Conservation (phyloP, 129 eudicot species). For the Chrysanthemum makinoi region DNA sequence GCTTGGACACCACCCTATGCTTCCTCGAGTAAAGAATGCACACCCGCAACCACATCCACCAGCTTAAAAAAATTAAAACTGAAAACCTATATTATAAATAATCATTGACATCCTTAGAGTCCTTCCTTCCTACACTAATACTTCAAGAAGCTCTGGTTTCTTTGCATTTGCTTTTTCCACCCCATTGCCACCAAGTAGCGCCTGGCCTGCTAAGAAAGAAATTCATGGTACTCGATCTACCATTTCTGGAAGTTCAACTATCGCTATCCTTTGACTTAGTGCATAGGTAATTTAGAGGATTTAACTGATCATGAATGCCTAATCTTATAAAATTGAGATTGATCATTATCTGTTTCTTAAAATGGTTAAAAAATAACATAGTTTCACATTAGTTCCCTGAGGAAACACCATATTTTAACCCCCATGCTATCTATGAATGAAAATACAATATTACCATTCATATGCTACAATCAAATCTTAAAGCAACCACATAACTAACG, state of each 20-base stretch:
- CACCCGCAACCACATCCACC: slow-evolving; percentile 8
- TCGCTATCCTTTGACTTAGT: neutral
- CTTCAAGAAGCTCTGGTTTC: slow-evolving; percentile 34
- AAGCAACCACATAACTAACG: too few species aligned
- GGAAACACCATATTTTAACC: too few species aligned
- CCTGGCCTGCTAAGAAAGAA: slow-evolving; percentile 17
- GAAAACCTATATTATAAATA: slow-evolving; percentile 17
- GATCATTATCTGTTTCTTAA: too few species aligned
- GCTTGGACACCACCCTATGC: slow-evolving; percentile 25
- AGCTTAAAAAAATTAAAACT: slow-evolving; percentile 8
- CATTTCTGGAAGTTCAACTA: slow-evolving; percentile 14
- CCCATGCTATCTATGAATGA: too few species aligned
- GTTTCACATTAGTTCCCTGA: too few species aligned
- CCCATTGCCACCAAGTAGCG: slow-evolving; percentile 1
- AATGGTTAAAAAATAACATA: too few species aligned
- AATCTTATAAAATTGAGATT: too few species aligned
- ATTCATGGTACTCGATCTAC: slow-evolving; percentile 13
- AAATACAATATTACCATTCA: too few species aligned
- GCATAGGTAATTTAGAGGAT: too few species aligned
- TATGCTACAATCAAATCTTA: too few species aligned
- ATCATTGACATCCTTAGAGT: slow-evolving; percentile 22
- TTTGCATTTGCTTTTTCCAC: slow-evolving; percentile 16
- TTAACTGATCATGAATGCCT: too few species aligned
- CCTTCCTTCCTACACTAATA: slow-evolving; percentile 34
- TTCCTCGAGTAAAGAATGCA: slow-evolving; percentile 39